phyloP scores from a whole-genome alignment of 768 basidiomycete species.

The Mycena polygramma region DNA sequence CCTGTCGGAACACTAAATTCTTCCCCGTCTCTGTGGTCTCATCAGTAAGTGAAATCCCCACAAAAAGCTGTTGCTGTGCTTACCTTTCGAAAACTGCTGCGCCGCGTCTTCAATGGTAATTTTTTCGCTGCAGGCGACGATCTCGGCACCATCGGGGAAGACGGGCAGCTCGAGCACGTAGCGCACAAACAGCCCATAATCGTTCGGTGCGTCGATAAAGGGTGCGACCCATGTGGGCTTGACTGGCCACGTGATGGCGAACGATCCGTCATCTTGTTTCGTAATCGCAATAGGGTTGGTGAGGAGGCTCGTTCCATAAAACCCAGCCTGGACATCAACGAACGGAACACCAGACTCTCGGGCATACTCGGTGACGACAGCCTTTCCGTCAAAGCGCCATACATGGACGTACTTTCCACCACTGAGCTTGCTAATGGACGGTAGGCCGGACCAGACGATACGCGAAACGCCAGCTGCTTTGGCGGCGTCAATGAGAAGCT shows the following conservation, averaged over 20 bases:
- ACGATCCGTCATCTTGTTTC: conserved; percentile 11
- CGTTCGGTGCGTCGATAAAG: conserved; percentile 11
- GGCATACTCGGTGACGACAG: conserved; percentile 15
- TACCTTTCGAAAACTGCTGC: conserved; percentile 18
- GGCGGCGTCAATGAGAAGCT: conserved; percentile 27
- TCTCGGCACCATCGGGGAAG: conserved; percentile 7
- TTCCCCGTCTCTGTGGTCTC: no score
- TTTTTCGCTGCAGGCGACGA: background rate
- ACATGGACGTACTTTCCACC: conserved; percentile 22
- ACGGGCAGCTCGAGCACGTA: conserved; percentile 7
- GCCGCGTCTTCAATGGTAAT: conserved; percentile 6
- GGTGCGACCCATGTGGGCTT: conserved; percentile 6
- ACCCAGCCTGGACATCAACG: conserved; percentile 26
- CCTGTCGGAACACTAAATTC: no score
- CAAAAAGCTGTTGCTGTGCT: background rate
- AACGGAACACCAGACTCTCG: conserved; percentile 29
- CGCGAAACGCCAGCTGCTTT: conserved; percentile 15
- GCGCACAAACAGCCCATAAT: conserved; percentile 29
- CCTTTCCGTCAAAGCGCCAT: conserved; percentile 24
- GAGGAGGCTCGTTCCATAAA: conserved; percentile 5
- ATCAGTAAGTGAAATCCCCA: no score
- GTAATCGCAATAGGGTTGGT: background rate
- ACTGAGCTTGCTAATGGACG: conserved; percentile 2
- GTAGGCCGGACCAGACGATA: conserved; percentile 29
- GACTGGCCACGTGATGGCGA: conserved; percentile 2